Base-by-base conservation (phyloP, 257 asterid genomes). In the Nicotiana tomentosiformis region DNA sequence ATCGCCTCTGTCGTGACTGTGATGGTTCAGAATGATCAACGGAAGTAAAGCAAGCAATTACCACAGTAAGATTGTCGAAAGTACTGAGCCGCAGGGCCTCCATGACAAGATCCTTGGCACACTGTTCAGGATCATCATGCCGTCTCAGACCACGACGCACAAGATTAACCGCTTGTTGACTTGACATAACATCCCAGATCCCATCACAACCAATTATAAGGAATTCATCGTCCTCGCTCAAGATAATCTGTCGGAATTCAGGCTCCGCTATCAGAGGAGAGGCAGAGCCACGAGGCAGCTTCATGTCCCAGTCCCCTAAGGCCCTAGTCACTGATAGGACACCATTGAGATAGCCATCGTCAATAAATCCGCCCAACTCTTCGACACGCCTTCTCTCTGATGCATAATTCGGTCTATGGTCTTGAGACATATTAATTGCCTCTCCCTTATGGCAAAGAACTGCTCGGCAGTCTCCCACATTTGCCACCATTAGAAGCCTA, bases 221-320 rank as follows among this genome's bases (percentile, higher is more conserved):
- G 87, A 93, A 93, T 77, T 93, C 97, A 10, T 93, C 98, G 0
- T 93, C 97, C 84, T 91, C 98, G 0, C 89, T 89, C 65, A 93
- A 83, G 66, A 82, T 43, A 10, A 88, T 86, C 60, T 89, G 94
- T 18, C 83, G 83, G 18, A 93, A 85, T 58, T 93, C 98, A 2
- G 98, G 98, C 83, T 92, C 98, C 26, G 97, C 95, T 0, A 87
- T 93, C 39, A 93, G 97, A 56, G 97, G 97, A 4, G 95, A 89
- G 64, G 91, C 81, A 29, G 95, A 91, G 6, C 93, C 98, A n/a
- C 90, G 86, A 0, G 98, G 97, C 3, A 91, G 85, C 90, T 93
- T 93, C 97, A 93, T 86, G 90, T 93, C 97, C 98, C 98, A 93
- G 86, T 93, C 98, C 20, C 98, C 98, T 1, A 91, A 84, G 17